phyloP scores from a whole-genome alignment of 441 rosid species.

The Raphanus hybrid region DNA sequence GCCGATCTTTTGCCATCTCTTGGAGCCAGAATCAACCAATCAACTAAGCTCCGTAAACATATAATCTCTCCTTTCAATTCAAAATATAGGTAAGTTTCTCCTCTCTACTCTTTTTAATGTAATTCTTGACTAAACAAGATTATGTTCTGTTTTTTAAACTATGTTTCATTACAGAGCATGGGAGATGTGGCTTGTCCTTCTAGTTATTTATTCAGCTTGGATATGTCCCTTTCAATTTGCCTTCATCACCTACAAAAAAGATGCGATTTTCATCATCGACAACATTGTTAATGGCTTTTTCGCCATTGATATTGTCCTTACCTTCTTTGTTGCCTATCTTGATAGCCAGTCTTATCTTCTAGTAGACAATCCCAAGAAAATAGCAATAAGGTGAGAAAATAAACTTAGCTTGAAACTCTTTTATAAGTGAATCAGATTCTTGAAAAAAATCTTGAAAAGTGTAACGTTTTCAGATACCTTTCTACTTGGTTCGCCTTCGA shows the following conservation, averaged over 20 bases:
- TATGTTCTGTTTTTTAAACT: conserved; percentile 24
- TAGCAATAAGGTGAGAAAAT: conserved; percentile 60
- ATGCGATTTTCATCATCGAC: conserved; percentile 71
- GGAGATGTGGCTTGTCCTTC: conserved; percentile 89
- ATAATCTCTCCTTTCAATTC: conserved; percentile 85
- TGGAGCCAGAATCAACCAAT: conserved; percentile 87
- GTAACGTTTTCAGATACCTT: conserved; percentile 56
- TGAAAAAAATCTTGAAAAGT: conserved; percentile 18
- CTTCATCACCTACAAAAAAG: conserved; percentile 68
- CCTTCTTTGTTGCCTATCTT: conserved; percentile 81
- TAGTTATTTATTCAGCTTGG: conserved; percentile 97
- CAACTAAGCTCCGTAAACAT: conserved; percentile 73
- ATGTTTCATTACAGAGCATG: conserved; percentile 75
- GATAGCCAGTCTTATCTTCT: conserved; percentile 71
- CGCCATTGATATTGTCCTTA: conserved; percentile 70
- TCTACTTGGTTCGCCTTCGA: conserved; percentile 83
- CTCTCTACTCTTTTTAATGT: neutral
- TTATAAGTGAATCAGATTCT: conserved; percentile 27
- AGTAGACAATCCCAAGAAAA: conserved; percentile 65
- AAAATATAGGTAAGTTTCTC: conserved; percentile 60
- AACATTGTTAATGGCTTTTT: conserved; percentile 82
- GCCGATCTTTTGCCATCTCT: conserved; percentile 91
- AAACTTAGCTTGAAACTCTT: neutral
- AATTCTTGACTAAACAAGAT: neutral
- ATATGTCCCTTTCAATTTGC: conserved; percentile 92